phyloP scores from a whole-genome alignment of 768 basidiomycete species.

The Asterophora parasitica region DNA sequence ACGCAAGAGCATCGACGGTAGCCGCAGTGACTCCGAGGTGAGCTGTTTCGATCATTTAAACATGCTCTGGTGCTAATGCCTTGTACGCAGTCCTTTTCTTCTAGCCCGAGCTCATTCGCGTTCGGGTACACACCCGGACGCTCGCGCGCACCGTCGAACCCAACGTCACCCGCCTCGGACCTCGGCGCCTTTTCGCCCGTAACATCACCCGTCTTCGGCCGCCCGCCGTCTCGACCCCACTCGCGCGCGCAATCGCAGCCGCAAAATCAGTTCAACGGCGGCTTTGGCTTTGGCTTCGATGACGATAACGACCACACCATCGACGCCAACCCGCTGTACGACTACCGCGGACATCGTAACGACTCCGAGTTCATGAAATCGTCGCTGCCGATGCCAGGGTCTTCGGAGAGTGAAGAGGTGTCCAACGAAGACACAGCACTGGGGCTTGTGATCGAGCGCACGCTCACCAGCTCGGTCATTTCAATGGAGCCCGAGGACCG shows the following conservation, averaged over 20 bases:
- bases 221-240: slow-evolving; percentile 51
- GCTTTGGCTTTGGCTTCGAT: slow-evolving; percentile 30
- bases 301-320: slow-evolving; percentile 35
- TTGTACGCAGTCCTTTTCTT: slow-evolving; percentile 29
- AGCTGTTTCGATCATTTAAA: slow-evolving; percentile 18
- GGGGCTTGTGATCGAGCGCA: slow-evolving; percentile 59
- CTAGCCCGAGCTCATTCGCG: slow-evolving; percentile 40
- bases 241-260: slow-evolving; percentile 58
- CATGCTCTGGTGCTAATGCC: neutral
- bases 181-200: slow-evolving; percentile 28
- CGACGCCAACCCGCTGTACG: slow-evolving; percentile 28
- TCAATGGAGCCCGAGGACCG: slow-evolving; percentile 73
- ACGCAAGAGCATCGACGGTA: slow-evolving; percentile 72
- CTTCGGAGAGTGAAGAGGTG: slow-evolving; percentile 41
- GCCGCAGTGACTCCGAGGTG: slow-evolving; percentile 75
- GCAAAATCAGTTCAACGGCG: slow-evolving; percentile 26
- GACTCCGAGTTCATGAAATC: slow-evolving; percentile 35
- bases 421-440: slow-evolving; percentile 53
- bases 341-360: slow-evolving; percentile 25
- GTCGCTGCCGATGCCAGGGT: slow-evolving; percentile 55
- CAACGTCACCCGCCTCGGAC: slow-evolving; percentile 45
- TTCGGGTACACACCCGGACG: slow-evolving; percentile 45
- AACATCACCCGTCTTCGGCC: slow-evolving; percentile 36
- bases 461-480: slow-evolving; percentile 52
- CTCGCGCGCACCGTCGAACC: slow-evolving; percentile 68